Evolutionary conservation across 352 stramenopile species (phyloP).

Genomic region (Phytophthora agathidicida): DNA sequence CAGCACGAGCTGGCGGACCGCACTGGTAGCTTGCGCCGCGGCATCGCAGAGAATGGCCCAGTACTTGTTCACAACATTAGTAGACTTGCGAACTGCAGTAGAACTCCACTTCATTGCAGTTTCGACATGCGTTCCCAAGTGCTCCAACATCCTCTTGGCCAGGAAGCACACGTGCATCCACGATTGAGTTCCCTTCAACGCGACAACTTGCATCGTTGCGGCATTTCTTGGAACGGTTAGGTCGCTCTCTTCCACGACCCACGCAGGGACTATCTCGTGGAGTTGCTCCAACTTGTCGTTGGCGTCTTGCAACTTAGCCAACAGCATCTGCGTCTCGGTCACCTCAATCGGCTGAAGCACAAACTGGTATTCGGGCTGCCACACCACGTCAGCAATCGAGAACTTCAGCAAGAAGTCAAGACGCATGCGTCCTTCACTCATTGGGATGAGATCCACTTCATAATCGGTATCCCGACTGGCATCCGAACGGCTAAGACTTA

Average conservation of each 20-base stretch:
- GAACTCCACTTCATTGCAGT: slow-evolving; percentile 6
- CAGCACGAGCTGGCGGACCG: slow-evolving; percentile 11
- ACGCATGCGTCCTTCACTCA: slow-evolving; percentile 31
- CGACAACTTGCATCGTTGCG: slow-evolving; percentile 15
- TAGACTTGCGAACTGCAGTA: background rate
- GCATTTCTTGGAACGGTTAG: background rate
- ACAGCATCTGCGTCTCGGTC: slow-evolving; percentile 33
- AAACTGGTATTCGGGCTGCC: slow-evolving; percentile 38
- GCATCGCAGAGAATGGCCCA: slow-evolving; percentile 7
- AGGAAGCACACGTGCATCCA: slow-evolving; percentile 26
- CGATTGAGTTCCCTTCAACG: slow-evolving; percentile 19
- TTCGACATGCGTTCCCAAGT: slow-evolving; percentile 5
- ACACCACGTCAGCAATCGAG: slow-evolving; percentile 28
- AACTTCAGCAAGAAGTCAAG: slow-evolving; percentile 32
- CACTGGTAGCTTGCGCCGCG: background rate
- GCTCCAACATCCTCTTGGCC: slow-evolving; percentile 15
- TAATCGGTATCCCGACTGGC: slow-evolving; percentile 5
- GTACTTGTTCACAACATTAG: slow-evolving; percentile 6
- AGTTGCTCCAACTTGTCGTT: slow-evolving; percentile 29
- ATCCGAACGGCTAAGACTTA: slow-evolving; percentile 11
- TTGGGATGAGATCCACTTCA: slow-evolving; percentile 29
- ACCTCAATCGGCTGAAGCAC: slow-evolving; percentile 33
- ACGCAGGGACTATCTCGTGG: slow-evolving; percentile 30
- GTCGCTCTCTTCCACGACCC: slow-evolving; percentile 10
- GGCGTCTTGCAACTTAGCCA: slow-evolving; percentile 29